Evolutionary conservation across 148 eudicot genomes (phyloP).

Genomic region (Drosera capensis): DNA sequence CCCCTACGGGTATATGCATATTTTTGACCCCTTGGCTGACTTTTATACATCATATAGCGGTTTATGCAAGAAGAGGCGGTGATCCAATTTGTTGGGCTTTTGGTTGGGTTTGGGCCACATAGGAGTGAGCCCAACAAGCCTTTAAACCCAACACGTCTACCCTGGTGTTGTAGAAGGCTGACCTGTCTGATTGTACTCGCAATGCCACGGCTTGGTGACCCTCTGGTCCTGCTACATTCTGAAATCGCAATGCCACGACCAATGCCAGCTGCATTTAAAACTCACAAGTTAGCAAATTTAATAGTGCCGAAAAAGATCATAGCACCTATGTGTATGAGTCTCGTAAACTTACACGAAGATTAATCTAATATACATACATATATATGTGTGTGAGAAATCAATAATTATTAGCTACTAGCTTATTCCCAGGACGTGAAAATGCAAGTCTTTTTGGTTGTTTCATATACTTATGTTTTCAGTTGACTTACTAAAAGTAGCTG

Average conservation of each 20-base stretch:
- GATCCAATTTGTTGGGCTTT: no score
- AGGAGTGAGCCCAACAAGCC: no score
- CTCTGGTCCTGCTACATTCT: constrained; percentile 45
- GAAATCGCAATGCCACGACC: constrained; percentile 52
- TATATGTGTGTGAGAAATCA: no score
- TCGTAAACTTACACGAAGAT: background rate
- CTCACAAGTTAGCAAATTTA: background rate
- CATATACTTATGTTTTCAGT: background rate
- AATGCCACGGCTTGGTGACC: constrained; percentile 70
- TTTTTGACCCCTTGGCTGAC: no score
- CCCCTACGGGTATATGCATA: no score
- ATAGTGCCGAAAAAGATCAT: background rate
- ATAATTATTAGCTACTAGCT: no score
- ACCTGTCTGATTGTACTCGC: constrained; percentile 34
- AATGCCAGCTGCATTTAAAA: constrained; percentile 26
- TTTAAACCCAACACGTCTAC: no score
- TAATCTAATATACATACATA: no score
- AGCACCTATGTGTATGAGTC: background rate
- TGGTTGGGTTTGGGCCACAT: no score
- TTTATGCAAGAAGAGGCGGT: no score
- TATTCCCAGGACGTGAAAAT: background rate
- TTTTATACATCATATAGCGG: no score
- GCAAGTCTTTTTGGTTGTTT: background rate
- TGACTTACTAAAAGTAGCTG: constrained; percentile 29
- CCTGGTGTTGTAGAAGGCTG: constrained; percentile 38